Base-by-base conservation (phyloP, 805 yeast species). In the Kluyveromyces nonfermentans region DNA sequence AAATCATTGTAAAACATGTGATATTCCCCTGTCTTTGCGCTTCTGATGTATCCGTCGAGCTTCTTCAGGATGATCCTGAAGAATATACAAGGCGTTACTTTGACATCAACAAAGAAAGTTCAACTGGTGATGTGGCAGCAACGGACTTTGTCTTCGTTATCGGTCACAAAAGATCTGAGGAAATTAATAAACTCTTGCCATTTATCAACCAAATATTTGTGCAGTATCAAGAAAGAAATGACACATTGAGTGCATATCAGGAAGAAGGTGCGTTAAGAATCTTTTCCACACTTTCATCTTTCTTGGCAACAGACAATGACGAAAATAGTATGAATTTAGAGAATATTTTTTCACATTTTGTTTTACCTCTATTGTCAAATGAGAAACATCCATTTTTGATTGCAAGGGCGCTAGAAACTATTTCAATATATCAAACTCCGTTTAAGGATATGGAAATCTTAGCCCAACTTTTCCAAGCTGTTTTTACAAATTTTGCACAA, bases 251-350 rank as follows among this genome's bases (percentile, higher is more conserved):
- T 37, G 84, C 83, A 5, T 76, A 80, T 51, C 75, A 79, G 59
- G 85, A 78, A 50, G 97, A 89, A 63, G 90, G 95, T 50, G 81
- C 85, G 2, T 68, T 89, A 59, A 75, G 95, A 57, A 73, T 87
- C 55, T 68, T 90, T 31, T 89, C 95, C 10, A 73, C 87, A 2
- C 68, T 90, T 35, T 71, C 88, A 1, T 46, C 59, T 9, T 55
- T 57, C 33, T 47, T 62, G 33, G 52, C 65, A 62, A 50, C 51
- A 17, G 42, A 48, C 5, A 40, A 73, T 74, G 43, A 78, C 76
- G 25, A 73, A 70, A 50, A 61, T 16, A 45, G 63, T 14, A 58
- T 63, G 33, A 79, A 80, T 53, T 73, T 86, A 72, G 95, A 86
- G 63, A 65, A 65, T 17, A 79, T 87, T 51, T 64, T 88, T 41